Percentiles rank a stretch among this genome's conserved stretches.
Conservation (phyloP, 2,329 filamentous ascomycete species). For the Anthostomella pinea region DNA sequence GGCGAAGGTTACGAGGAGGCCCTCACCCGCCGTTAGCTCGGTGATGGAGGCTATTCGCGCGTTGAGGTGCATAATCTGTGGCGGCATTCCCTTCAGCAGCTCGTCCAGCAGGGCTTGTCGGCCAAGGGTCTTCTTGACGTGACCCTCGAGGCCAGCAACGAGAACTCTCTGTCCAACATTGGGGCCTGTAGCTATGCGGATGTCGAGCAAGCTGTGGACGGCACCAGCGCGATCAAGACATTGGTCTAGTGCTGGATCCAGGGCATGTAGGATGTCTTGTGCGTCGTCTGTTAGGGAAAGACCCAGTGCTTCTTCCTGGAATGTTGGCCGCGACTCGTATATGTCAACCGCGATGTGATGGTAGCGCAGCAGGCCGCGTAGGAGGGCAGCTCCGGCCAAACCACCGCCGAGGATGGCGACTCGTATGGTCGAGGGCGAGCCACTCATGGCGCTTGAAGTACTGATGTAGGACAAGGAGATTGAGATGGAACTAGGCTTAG, state of each 20-base stretch:
- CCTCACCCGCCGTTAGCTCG: constrained; percentile 13
- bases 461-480: background rate
- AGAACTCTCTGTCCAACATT: constrained; percentile 20
- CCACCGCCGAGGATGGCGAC: constrained; percentile 31
- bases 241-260: constrained; percentile 24
- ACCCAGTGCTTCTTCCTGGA: constrained; percentile 24
- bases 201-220: constrained; percentile 17
- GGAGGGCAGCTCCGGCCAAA: constrained; percentile 21
- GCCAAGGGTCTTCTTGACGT: constrained; percentile 20
- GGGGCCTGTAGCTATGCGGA: constrained; percentile 20
- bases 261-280: constrained; percentile 20
- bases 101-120: constrained; percentile 27
- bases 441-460: constrained; percentile 13
- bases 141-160: constrained; percentile 6
- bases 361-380: constrained; percentile 27
- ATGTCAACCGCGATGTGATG: constrained; percentile 29
- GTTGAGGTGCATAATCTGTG: constrained; percentile 25
- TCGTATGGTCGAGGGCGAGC: constrained; percentile 22
- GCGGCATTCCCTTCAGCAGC: constrained; percentile 23
- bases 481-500: no score
- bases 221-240: constrained; percentile 29
- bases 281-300: constrained; percentile 18
- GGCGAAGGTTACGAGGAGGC: constrained; percentile 22
- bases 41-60: constrained; percentile 23
- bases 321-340: constrained; percentile 26